Evolutionary conservation across 2,329 filamentous ascomycete genomes (phyloP), one percentile per base, ranked within the genome.

Genomic region (Aspergillus aculeatus): DNA sequence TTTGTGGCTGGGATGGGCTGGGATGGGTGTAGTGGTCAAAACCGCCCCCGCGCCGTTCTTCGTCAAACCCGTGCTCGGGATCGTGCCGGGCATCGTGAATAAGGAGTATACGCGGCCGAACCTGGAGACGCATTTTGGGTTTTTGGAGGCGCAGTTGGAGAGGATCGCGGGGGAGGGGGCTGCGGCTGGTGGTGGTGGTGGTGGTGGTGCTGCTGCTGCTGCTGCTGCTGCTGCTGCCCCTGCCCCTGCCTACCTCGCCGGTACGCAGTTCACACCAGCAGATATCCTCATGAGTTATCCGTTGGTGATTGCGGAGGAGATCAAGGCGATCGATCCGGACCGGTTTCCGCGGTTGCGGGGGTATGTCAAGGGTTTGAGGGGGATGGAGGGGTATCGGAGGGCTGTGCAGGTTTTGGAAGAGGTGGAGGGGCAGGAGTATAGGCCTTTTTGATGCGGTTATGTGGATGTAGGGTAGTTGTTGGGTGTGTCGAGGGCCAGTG

Each of bases 31-130:
- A 78, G 79, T 66, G 50, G 76, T 87, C 63, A 77, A 79, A 62
- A 78, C 77, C 21, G 77, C 83, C 0, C 81, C 84, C 0, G 82
- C 88, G 0, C 87, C 87, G 0, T 90, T 90, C 80, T 89, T 90
- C 78, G 78, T 90, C 69, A 86, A 84, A 63, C 87, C 87, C 2
- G 80, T 91, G 61, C 86, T 86, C 12, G 74, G 75, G 5, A 75
- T 78, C 6, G 81, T 90, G 24, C 83, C 83, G 6, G 72, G 73
- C 31, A 74, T 74, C 50, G 71, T 81, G 24, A 73, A 79, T 35
- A 64, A 72, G 4, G 66, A 67, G 10, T 81, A 76, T 60, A 63
- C 81, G 11, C 63, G 69, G 6, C 73, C 72, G 19, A 79, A 80
- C 38, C 65, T 80, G 12, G 68, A 74, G 7, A 70, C 71, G 7